Evolutionary conservation across 352 stramenopile species (phyloP).

Genomic region (Globisporangium nodosum): DNA sequence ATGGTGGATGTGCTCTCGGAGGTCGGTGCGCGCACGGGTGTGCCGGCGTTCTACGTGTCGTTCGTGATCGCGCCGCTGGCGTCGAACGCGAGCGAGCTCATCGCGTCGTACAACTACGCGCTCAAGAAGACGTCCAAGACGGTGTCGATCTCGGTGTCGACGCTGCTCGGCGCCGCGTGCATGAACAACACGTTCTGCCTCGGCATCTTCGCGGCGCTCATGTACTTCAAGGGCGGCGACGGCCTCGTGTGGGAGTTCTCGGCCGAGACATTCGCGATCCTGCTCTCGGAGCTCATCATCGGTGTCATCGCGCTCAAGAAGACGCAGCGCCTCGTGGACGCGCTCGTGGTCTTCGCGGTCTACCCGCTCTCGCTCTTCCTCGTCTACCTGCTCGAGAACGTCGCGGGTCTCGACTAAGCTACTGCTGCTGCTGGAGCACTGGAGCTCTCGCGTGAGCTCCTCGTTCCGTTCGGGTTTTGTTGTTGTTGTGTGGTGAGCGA

Average conservation of each 20-base stretch:
- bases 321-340: conserved; percentile 84
- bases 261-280: conserved; percentile 95
- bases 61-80: conserved; percentile 96
- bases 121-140: conserved; percentile 97
- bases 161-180: conserved; percentile 92
- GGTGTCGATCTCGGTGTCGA: conserved; percentile 94
- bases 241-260: conserved; percentile 97
- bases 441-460: neutral
- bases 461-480: neutral
- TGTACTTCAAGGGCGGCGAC: conserved; percentile 86
- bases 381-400: conserved; percentile 91
- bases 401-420: conserved; percentile 86
- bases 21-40: conserved; percentile 84
- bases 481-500: neutral
- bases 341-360: conserved; percentile 80
- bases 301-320: conserved; percentile 80
- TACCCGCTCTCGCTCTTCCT: conserved; percentile 93
- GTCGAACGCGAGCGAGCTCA: conserved; percentile 98
- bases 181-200: conserved; percentile 99
- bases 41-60: conserved; percentile 97
- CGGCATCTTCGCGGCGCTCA: conserved; percentile 96
- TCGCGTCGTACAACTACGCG: conserved; percentile 97
- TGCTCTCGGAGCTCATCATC: conserved; percentile 93
- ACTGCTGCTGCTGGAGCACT: neutral
- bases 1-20: conserved; percentile 98